phyloP scores from a whole-genome alignment of 2,329 filamentous ascomycete genomes.

The Colletotrichum navitas region DNA sequence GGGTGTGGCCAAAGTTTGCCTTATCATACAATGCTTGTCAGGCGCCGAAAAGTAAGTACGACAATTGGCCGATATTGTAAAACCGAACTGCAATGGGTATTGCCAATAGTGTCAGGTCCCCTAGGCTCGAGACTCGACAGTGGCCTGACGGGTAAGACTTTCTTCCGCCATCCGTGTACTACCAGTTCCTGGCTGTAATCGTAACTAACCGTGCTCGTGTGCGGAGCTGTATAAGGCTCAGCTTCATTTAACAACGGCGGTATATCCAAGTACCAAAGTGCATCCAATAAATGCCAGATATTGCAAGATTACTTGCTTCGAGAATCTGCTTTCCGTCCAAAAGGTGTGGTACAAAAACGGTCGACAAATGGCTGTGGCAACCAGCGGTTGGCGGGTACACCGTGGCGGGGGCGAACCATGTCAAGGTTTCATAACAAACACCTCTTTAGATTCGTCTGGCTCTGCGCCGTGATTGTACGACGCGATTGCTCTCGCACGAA shows the following conservation, averaged over 20 bases:
- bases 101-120: neutral
- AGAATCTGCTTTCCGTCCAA: neutral
- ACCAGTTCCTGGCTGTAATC: neutral
- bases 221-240: neutral
- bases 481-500: neutral
- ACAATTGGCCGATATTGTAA: neutral
- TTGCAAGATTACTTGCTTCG: slow-evolving; percentile 4
- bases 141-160: neutral
- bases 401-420: neutral
- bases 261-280: neutral
- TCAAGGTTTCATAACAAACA: neutral
- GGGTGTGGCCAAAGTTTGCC: neutral
- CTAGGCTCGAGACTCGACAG: neutral
- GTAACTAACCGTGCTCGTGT: neutral
- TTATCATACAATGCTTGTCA: neutral
- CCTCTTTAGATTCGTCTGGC: slow-evolving; percentile 1
- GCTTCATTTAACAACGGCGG: neutral
- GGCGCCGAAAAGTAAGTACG: too few species aligned
- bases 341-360: neutral
- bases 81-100: neutral
- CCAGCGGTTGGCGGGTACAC: neutral
- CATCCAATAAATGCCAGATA: neutral
- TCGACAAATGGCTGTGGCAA: neutral
- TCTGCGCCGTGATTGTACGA: slow-evolving; percentile 2
- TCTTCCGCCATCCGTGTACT: neutral